Base-by-base conservation (phyloP, 176 grass and related monocot species). In the Oryza coarctata region DNA sequence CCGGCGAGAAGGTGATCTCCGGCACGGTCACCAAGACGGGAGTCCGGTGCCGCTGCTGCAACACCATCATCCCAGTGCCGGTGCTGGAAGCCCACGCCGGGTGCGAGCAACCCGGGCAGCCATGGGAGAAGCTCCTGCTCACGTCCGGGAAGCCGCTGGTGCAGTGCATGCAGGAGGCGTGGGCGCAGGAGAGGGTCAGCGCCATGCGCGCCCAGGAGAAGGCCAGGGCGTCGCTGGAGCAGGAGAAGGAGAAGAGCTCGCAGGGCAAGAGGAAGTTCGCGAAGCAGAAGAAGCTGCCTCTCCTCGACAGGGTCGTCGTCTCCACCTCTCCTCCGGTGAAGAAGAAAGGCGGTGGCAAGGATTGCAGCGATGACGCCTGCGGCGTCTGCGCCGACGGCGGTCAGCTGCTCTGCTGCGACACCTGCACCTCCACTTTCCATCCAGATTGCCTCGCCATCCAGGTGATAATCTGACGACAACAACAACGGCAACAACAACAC, bases 361-460 rank as follows among this genome's bases (percentile, higher is more conserved):
- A 94, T 28, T 76, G 84, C 67, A 97, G 89, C 67, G 94, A 94
- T 79, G 94, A 97, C 74, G 90, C 87, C n/a, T 97, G 94, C 32
- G 94, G 94, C 58, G 74, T 94, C 70, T 94, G 91, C 88, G 89
- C 87, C 2, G 91, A 97, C 43, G 89, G 94, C 9, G 94, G 94
- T 4, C 73, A 91, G 35, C 78, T 97, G 5, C 77, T 97, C 47
- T 94, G 94, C 86, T 97, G 94, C 65, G 94, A 97, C 79, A 86
- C 71, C 70, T 97, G 94, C 78, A 84, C 91, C 28, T 91, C 89
- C 1, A 97, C 94, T 44, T 91, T 97, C 82, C 94, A 97, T 69
- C 89, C 90, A 2, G 91, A 89, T 13, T 97, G 91, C 84, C 75
- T 97, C 39, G 66, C 70, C 44, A 82, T 91, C 5, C 84, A 87